A percentile compares a stretch with the other conserved stretches of the same genome.
Conservation (phyloP, 2,329 filamentous ascomycete genomes). For the Volutella citrinella region DNA sequence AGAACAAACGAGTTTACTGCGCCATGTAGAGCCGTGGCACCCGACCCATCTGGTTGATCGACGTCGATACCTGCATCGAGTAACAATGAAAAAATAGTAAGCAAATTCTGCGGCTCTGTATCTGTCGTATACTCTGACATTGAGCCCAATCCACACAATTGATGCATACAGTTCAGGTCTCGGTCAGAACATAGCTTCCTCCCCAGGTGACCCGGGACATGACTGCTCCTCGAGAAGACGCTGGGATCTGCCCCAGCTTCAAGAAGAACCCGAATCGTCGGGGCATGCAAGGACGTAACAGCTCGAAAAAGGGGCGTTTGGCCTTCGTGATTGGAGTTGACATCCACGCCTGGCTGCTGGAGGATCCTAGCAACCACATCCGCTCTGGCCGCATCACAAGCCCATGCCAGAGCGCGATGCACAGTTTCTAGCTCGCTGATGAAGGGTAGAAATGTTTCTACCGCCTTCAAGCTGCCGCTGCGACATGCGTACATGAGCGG, state of each 20-base stretch:
- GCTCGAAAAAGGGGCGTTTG: conserved; percentile 22
- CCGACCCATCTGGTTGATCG: conserved; percentile 12
- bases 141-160: conserved; percentile 2
- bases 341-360: conserved; percentile 27
- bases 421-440: conserved; percentile 19
- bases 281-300: conserved; percentile 3
- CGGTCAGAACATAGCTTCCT: too few species aligned
- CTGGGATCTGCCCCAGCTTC: conserved; percentile 30
- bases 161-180: conserved; percentile 10
- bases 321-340: conserved; percentile 22
- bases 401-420: conserved; percentile 26
- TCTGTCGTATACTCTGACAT: rapidly evolving
- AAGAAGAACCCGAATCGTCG: conserved; percentile 23
- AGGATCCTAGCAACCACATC: conserved; percentile 27
- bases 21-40: conserved; percentile 17
- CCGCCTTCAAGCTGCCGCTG: conserved; percentile 22
- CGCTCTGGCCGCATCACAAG: conserved; percentile 13
- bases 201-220: too few species aligned
- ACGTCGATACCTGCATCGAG: conserved; percentile 21
- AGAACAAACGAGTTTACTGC: conserved; percentile 5
- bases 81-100: conserved; percentile 14
- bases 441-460: conserved; percentile 26
- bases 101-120: neutral
- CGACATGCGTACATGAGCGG: conserved; percentile 30
- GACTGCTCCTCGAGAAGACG: conserved; percentile 8